Percentiles rank a stretch among this genome's conserved stretches.
Conservation (phyloP, 306 rosid species). For the Rosa chinensis region DNA sequence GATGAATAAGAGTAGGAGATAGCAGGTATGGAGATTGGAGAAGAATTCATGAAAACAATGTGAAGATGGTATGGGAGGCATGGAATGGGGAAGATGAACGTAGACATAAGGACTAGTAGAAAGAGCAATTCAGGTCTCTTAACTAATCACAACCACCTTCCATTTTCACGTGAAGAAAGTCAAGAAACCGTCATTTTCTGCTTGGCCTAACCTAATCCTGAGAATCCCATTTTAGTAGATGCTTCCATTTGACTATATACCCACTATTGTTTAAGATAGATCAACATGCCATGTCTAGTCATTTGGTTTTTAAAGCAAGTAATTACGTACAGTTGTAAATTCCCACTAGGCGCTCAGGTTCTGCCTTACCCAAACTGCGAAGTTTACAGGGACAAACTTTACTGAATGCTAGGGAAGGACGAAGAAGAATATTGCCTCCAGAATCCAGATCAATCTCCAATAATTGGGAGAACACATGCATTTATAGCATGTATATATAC, state of each 20-base stretch:
- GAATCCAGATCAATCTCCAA: neutral
- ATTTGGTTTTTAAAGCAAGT: neutral
- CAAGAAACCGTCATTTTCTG: constrained; percentile 47
- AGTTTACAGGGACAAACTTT: neutral
- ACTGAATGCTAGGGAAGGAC: neutral
- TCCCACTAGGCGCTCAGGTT: neutral
- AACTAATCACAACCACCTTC: neutral
- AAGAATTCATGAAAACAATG: constrained; percentile 2
- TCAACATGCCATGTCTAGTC: neutral
- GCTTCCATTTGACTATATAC: neutral
- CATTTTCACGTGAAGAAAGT: constrained; percentile 45
- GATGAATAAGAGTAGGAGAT: neutral
- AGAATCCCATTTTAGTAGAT: constrained; percentile 8
- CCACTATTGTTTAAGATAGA: neutral
- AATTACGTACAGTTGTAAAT: neutral
- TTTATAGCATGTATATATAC: neutral
- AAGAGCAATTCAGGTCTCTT: neutral
- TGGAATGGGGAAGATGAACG: constrained; percentile 1
- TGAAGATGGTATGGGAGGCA: neutral
- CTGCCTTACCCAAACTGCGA: no score
- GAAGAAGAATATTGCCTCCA: neutral
- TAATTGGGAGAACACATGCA: neutral
- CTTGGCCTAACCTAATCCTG: constrained; percentile 37
- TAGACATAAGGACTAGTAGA: neutral
- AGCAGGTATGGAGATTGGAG: constrained; percentile 6